Percentiles rank a stretch among this genome's conserved stretches.
phyloP scores from a whole-genome alignment of 2,329 filamentous ascomycete genomes.

The Curvularia sp. region DNA sequence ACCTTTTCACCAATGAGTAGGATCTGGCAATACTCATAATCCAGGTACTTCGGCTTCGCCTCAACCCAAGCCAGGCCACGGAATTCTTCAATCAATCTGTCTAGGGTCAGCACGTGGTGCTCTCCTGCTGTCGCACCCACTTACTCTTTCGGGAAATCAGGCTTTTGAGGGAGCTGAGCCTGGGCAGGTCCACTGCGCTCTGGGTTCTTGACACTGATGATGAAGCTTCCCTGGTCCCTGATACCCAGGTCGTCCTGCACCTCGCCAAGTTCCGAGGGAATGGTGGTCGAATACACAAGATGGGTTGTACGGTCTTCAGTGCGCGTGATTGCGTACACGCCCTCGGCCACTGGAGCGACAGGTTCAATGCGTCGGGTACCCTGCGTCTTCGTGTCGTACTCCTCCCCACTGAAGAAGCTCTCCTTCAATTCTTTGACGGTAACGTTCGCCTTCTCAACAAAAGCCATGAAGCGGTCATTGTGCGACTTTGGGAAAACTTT shows the following conservation, averaged over 20 bases:
- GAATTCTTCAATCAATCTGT: slow-evolving; percentile 74
- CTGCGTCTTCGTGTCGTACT: slow-evolving; percentile 78
- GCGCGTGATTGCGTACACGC: slow-evolving; percentile 80
- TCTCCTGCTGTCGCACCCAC: slow-evolving; percentile 29
- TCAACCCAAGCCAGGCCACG: slow-evolving; percentile 75
- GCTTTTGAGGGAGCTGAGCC: slow-evolving; percentile 66
- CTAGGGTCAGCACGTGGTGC: slow-evolving; percentile 9
- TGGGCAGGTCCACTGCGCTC: slow-evolving; percentile 69
- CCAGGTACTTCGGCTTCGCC: slow-evolving; percentile 73
- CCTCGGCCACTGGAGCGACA: slow-evolving; percentile 79
- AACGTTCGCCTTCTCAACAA: slow-evolving; percentile 76
- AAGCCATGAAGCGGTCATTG: slow-evolving; percentile 76
- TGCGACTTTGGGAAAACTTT: slow-evolving; percentile 77
- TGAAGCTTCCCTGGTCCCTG: slow-evolving; percentile 74
- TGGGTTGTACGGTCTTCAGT: slow-evolving; percentile 73
- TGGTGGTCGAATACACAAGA: slow-evolving; percentile 78
- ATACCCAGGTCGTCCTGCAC: slow-evolving; percentile 79
- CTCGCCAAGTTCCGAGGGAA: slow-evolving; percentile 72
- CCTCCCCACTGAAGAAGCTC: slow-evolving; percentile 69
- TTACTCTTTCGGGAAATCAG: slow-evolving; percentile 75
- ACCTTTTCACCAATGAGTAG: slow-evolving; percentile 76
- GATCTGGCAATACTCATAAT: slow-evolving; percentile 78
- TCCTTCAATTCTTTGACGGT: slow-evolving; percentile 75
- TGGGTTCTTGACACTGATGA: slow-evolving; percentile 82
- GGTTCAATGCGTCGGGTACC: slow-evolving; percentile 73